Conservation (phyloP, 208 protist genomes). For the Leishmania tarentolae region DNA sequence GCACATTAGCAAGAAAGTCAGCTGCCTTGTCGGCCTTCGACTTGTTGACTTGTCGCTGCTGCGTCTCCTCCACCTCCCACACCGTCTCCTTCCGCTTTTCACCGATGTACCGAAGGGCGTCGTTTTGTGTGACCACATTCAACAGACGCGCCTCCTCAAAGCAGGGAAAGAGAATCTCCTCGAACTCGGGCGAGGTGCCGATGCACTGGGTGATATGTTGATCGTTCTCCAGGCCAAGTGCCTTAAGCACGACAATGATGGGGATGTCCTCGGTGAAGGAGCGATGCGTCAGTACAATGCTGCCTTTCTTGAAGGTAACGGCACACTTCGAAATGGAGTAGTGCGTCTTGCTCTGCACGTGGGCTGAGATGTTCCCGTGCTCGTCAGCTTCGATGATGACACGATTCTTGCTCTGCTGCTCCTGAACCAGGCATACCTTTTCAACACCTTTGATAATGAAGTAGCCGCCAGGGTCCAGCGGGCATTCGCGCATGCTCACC, state of each 20-base stretch:
- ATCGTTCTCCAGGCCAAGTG: slow-evolving; percentile 98
- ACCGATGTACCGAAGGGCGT: slow-evolving; percentile 98
- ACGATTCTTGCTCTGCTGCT: slow-evolving; percentile 98
- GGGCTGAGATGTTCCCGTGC: slow-evolving; percentile 76
- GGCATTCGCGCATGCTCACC: slow-evolving; percentile 97
- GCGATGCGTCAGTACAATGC: slow-evolving; percentile 98
- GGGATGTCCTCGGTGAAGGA: slow-evolving; percentile 98
- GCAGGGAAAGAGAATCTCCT: slow-evolving; percentile 94
- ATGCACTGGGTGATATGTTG: slow-evolving; percentile 98
- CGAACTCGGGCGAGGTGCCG: slow-evolving; percentile 89
- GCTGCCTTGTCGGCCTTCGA: slow-evolving; percentile 94
- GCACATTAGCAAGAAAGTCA: slow-evolving; percentile 94
- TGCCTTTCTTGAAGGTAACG: slow-evolving; percentile 94
- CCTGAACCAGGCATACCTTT: slow-evolving; percentile 97
- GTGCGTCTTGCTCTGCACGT: slow-evolving; percentile 92
- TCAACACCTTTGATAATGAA: slow-evolving; percentile 99
- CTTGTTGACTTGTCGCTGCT: slow-evolving; percentile 75
- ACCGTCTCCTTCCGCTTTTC: slow-evolving; percentile 86
- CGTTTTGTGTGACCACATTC: slow-evolving; percentile 89
- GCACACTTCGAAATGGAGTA: slow-evolving; percentile 96
- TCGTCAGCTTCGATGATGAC: slow-evolving; percentile 96
- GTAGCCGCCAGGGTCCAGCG: slow-evolving; percentile 99
- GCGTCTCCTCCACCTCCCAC: slow-evolving; percentile 63
- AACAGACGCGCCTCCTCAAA: slow-evolving; percentile 93
- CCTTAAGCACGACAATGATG: slow-evolving; percentile 97